Evolutionary conservation across 2,329 filamentous ascomycete species (phyloP).

Genomic region (Diaporthe australafricana): DNA sequence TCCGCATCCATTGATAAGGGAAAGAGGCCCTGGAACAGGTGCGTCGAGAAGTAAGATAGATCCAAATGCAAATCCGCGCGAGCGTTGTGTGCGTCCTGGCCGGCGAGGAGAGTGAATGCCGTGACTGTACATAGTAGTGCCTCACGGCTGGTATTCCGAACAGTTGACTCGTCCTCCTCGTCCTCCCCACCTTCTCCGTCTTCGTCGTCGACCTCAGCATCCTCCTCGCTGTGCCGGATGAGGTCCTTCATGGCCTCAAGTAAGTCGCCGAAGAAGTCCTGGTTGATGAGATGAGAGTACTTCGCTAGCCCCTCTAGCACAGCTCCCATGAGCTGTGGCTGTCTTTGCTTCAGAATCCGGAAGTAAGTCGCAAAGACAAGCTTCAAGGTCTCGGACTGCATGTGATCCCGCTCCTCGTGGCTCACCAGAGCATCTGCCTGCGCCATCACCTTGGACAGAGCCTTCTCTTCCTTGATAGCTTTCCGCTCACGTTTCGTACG

Average conservation of each 20-base stretch:
- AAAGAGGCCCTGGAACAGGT: constrained; percentile 89
- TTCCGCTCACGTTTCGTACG: constrained; percentile 91
- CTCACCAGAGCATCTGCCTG: constrained; percentile 91
- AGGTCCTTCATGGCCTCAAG: constrained; percentile 95
- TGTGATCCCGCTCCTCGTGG: constrained; percentile 91
- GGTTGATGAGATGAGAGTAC: constrained; percentile 97
- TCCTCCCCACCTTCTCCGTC: constrained; percentile 61
- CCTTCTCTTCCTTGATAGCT: constrained; percentile 84
- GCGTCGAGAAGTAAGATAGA: constrained; percentile 92
- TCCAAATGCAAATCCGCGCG: constrained; percentile 87
- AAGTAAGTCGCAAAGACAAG: constrained; percentile 97
- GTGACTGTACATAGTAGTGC: constrained; percentile 94
- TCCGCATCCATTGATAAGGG: constrained; percentile 84
- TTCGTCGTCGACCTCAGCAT: constrained; percentile 58
- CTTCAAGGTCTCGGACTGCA: constrained; percentile 96
- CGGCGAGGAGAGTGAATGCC: constrained; percentile 94
- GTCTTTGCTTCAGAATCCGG: constrained; percentile 86
- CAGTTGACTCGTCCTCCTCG: constrained; percentile 56
- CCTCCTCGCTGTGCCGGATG: constrained; percentile 78
- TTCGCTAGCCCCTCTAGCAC: constrained; percentile 94
- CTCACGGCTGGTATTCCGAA: constrained; percentile 85
- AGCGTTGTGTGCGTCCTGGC: constrained; percentile 90
- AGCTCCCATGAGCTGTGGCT: constrained; percentile 91
- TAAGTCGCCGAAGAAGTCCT: constrained; percentile 97
- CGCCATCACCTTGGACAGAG: constrained; percentile 91